Conservation (phyloP, 768 basidiomycete species). For the Agrocybe pediades region DNA sequence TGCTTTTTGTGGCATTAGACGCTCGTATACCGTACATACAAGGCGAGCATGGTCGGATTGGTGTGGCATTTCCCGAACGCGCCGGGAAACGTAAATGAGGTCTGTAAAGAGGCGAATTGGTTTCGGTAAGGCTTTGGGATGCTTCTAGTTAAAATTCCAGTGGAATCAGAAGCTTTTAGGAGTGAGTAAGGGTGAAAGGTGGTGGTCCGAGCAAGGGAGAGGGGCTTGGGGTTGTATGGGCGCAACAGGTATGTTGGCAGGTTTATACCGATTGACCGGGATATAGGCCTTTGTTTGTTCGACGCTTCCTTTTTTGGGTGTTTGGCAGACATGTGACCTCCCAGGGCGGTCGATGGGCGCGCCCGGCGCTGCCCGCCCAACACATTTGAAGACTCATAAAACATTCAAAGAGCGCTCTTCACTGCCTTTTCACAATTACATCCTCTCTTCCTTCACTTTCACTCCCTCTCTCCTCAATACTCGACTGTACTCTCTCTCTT, state of each 20-base stretch:
- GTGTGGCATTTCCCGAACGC: conserved; percentile 23
- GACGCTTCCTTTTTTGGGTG: conserved; percentile 8
- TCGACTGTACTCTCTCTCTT: neutral
- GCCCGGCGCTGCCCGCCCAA: conserved; percentile 2
- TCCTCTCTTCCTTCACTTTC: neutral
- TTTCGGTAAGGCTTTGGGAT: too few relatives aligned
- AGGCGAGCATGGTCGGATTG: conserved; percentile 3
- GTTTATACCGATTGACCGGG: conserved; percentile 41
- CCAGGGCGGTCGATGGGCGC: conserved; percentile 16
- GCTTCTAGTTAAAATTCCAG: too few relatives aligned
- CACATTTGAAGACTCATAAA: conserved; percentile 4
- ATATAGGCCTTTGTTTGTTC: conserved; percentile 27
- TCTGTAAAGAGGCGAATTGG: neutral
- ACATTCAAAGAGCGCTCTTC: conserved; percentile 11
- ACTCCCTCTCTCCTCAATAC: neutral
- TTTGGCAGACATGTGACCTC: conserved; percentile 17
- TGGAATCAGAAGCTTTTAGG: neutral
- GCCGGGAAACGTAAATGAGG: conserved; percentile 23
- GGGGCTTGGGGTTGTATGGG: conserved; percentile 26
- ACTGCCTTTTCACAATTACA: neutral
- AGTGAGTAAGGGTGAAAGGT: conserved; percentile 8
- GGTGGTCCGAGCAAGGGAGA: conserved; percentile 20
- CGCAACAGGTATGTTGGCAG: conserved; percentile 32
- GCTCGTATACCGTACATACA: neutral
- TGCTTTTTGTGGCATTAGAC: neutral